Evolutionary conservation across 352 stramenopile species (phyloP).

Genomic region (Phytophthora pseudosyringae): DNA sequence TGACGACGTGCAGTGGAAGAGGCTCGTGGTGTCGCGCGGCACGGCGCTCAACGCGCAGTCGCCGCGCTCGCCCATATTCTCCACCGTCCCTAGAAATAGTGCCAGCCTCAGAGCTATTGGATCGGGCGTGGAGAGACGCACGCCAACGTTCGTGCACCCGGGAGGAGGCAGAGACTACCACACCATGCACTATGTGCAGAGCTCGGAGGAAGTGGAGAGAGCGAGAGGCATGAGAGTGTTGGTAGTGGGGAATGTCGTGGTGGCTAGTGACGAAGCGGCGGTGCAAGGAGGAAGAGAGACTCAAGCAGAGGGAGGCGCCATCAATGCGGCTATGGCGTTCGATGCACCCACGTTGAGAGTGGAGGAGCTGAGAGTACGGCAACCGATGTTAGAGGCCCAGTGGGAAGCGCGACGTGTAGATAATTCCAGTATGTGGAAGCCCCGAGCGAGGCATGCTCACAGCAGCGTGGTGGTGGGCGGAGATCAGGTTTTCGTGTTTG

Average conservation of each 20-base stretch:
- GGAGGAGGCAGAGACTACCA: conserved; percentile 60
- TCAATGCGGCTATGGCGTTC: conserved; percentile 35
- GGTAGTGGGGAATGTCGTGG: conserved; percentile 66
- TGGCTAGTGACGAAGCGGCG: conserved; percentile 36
- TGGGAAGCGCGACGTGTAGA: conserved; percentile 51
- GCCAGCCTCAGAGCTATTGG: conserved; percentile 14
- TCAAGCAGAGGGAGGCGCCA: conserved; percentile 18
- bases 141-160: conserved; percentile 22
- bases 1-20: conserved; percentile 54
- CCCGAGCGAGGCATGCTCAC: conserved; percentile 59
- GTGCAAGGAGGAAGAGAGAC: conserved; percentile 20
- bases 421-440: conserved; percentile 61
- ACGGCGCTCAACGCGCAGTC: conserved; percentile 25
- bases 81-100: conserved; percentile 8
- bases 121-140: conserved; percentile 14
- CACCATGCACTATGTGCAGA: conserved; percentile 76
- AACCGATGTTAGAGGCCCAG: conserved; percentile 56
- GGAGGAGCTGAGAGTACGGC: conserved; percentile 65
- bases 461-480: conserved; percentile 69
- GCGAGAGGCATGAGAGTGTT: conserved; percentile 57
- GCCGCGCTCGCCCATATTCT: conserved; percentile 24
- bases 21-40: conserved; percentile 49
- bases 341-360: conserved; percentile 61
- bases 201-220: conserved; percentile 40
- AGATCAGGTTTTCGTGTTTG: conserved; percentile 74